Conservation (phyloP, 441 rosid genomes). For the Bocquillonia castaneifolia region DNA sequence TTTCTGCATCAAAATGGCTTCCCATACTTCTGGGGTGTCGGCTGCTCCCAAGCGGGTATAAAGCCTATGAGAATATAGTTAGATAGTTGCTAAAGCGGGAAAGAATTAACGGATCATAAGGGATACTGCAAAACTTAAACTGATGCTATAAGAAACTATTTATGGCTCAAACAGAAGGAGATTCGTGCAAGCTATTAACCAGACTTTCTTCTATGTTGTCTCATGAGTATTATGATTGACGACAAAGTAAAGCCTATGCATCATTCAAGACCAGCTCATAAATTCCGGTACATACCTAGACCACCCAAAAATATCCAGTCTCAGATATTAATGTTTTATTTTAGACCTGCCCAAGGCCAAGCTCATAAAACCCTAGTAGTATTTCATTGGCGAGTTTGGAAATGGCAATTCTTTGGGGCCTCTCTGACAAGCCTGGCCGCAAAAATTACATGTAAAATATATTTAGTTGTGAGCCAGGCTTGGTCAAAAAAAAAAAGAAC, state of each 20-base stretch:
- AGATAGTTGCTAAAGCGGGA: slow-evolving; percentile 5
- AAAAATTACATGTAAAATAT: too few species aligned
- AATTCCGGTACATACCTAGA: too few species aligned
- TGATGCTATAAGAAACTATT: not conserved
- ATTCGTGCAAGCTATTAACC: not conserved
- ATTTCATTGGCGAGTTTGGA: too few species aligned
- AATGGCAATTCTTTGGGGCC: too few species aligned
- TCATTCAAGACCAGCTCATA: too few species aligned
- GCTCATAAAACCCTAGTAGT: too few species aligned
- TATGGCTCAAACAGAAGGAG: not conserved
- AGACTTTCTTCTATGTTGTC: not conserved
- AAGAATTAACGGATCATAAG: slow-evolving; percentile 3
- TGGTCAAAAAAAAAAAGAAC: too few species aligned
- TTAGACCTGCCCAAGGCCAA: too few species aligned
- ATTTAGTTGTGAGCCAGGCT: too few species aligned
- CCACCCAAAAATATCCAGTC: too few species aligned
- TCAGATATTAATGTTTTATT: too few species aligned
- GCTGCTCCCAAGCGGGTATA: slow-evolving; percentile 81
- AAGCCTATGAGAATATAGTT: slow-evolving; percentile 47
- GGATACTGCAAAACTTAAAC: not conserved
- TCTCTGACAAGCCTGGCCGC: too few species aligned
- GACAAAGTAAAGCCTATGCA: not conserved
- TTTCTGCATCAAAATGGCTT: slow-evolving; percentile 65
- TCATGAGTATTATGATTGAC: not conserved
- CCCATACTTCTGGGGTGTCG: slow-evolving; percentile 61